Conservation (phyloP, 306 rosid genomes). For the Trichosanthes truncata region DNA sequence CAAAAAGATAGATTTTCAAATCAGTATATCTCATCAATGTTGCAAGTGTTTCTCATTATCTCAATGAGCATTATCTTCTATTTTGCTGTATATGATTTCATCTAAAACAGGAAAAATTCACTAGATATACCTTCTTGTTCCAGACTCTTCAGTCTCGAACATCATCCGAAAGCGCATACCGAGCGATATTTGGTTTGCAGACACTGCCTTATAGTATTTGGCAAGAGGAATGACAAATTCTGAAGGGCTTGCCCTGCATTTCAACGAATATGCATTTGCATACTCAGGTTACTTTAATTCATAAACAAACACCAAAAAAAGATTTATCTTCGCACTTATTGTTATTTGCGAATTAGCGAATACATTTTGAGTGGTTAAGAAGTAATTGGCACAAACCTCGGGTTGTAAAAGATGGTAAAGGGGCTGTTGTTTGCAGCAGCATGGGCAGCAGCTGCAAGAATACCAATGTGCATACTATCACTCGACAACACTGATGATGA, state of each 20-base stretch:
- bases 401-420: constrained; percentile 80
- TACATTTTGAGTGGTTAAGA: neutral
- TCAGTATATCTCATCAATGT: neutral
- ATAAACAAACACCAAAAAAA: neutral
- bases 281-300: neutral
- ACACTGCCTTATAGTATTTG: constrained; percentile 93
- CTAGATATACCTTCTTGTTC: constrained; percentile 77
- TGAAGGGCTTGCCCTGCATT: constrained; percentile 92
- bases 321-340: neutral
- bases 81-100: neutral
- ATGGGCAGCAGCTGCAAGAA: constrained; percentile 97
- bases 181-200: constrained; percentile 72
- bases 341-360: neutral
- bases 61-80: neutral
- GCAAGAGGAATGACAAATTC: constrained; percentile 97
- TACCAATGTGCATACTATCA: constrained; percentile 98
- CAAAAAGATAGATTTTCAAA: neutral
- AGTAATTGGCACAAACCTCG: constrained; percentile 43
- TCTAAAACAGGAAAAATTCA: neutral
- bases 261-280: neutral
- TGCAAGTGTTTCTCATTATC: neutral
- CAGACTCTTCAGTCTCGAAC: constrained; percentile 97
- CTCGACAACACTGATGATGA: constrained; percentile 86
- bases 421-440: constrained; percentile 91
- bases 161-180: constrained; percentile 99